Base-by-base conservation (phyloP, 306 rosid genomes). In the Quercus ilex region DNA sequence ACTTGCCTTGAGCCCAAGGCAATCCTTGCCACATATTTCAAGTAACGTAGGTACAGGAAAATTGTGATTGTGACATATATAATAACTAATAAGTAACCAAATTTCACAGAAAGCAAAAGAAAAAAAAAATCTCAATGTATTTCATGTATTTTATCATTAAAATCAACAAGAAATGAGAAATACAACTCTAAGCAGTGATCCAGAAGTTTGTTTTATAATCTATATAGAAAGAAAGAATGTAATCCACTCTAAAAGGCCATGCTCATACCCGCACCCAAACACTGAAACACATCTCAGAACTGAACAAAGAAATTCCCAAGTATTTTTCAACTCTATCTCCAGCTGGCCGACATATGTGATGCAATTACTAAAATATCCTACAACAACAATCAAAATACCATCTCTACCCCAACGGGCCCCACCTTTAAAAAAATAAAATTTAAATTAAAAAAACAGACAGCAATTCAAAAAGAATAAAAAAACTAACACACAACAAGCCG, bases 401-500 rank as follows among this genome's bases (percentile, higher is more conserved):
- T 18, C 26, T 3, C 14, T 3, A 64, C 6, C 70, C 76, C 49
- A 25, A 8, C 31, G 15, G 18, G 12, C 46, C 58, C 25, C 46
- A 41, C 11, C 11, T 41, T 7, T 2, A 7, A 41, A 41, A 41
- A 2, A 41, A 7, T 1, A 35, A 6, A 38, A 0, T 41, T 41
- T 41, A 41, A 41, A 41, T 8, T 85, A 63, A 74, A 64, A 31
- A 53, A 51, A 60, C 12, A 6, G 43, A 63, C 38, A 79, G 46
- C 68, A 38, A 13, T 83, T 81, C 9, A 82, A 86, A 0, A 13
- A 71, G 58, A 25, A 68, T 55, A 14, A 71, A 6, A 74, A 80
- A 23, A 73, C 79, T 18, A 5, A 69, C 67, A 21, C 65, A 78
- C 4, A 88, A 33, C 38, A 46, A 86, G 72, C 63, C 11, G 65